phyloP scores from a whole-genome alignment of 495 filamentous ascomycete genomes.

The Cryomyces antarcticus region DNA sequence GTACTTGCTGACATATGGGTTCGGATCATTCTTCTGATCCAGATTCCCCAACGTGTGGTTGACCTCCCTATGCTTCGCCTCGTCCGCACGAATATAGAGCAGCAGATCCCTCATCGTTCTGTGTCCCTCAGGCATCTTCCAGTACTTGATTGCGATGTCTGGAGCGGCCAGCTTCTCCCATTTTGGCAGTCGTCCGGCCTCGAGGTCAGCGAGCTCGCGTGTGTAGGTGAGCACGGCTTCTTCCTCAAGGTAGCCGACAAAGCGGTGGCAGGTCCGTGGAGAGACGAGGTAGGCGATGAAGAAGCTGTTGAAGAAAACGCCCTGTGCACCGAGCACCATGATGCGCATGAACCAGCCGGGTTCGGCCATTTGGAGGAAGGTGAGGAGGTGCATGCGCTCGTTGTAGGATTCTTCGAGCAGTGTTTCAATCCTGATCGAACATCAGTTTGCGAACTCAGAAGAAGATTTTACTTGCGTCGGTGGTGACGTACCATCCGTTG shows the following conservation, averaged over 20 bases:
- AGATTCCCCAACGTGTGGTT: slow-evolving; percentile 88
- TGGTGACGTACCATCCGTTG: slow-evolving; percentile 55
- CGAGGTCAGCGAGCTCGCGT: slow-evolving; percentile 65
- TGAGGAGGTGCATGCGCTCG: slow-evolving; percentile 89
- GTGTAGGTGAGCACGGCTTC: slow-evolving; percentile 94
- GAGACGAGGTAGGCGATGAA: slow-evolving; percentile 80
- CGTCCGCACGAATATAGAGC: slow-evolving; percentile 77
- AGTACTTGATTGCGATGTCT: slow-evolving; percentile 76
- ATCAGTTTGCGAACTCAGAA: background rate
- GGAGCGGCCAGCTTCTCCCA: slow-evolving; percentile 69
- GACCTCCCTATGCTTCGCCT: slow-evolving; percentile 92
- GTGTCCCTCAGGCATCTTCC: slow-evolving; percentile 74
- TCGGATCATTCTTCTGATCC: slow-evolving; percentile 63
- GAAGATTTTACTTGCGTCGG: background rate
- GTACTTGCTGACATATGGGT: slow-evolving; percentile 69
- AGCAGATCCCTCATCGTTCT: slow-evolving; percentile 72
- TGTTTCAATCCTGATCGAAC: slow-evolving; percentile 55
- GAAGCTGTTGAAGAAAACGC: slow-evolving; percentile 87
- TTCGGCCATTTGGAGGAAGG: slow-evolving; percentile 81
- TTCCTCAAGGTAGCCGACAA: slow-evolving; percentile 93
- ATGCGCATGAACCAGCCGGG: slow-evolving; percentile 76
- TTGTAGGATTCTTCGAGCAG: slow-evolving; percentile 88
- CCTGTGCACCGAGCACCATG: slow-evolving; percentile 65
- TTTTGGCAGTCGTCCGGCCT: slow-evolving; percentile 58
- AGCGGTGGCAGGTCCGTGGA: slow-evolving; percentile 79